Conservation (phyloP, 768 basidiomycete species). For the Mycena kentingensis region DNA sequence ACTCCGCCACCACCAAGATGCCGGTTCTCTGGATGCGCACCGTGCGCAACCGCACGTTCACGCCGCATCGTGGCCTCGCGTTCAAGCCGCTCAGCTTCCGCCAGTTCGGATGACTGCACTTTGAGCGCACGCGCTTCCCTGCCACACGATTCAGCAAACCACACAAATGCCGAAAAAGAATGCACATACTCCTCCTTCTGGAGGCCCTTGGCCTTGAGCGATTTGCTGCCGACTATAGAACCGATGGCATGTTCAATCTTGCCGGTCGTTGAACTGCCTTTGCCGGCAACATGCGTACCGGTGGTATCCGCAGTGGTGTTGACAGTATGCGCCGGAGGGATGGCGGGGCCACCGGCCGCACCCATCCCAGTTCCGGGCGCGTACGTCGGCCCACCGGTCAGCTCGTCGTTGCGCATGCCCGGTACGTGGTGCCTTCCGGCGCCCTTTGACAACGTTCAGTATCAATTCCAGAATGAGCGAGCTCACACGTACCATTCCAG, state of each 20-base stretch:
- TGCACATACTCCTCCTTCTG: constrained; percentile 51
- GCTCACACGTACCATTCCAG: too few species aligned
- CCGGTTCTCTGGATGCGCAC: constrained; percentile 33
- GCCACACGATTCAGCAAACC: not conserved
- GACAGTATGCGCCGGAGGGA: not conserved
- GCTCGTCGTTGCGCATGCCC: not conserved
- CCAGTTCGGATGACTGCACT: constrained; percentile 48
- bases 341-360: constrained; percentile 15
- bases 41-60: constrained; percentile 55
- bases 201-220: constrained; percentile 50
- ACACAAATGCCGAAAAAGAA: not conserved
- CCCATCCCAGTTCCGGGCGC: constrained; percentile 28
- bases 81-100: constrained; percentile 57
- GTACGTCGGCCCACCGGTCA: not conserved
- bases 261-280: constrained; percentile 40
- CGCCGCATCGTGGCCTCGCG: constrained; percentile 49
- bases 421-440: too few species aligned
- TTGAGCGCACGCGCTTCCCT: constrained; percentile 50
- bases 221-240: constrained; percentile 44
- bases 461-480: too few species aligned
- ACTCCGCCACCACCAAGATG: constrained; percentile 28
- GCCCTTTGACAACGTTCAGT: too few species aligned
- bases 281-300: constrained; percentile 21
- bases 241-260: constrained; percentile 53
- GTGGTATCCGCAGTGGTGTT: not conserved